phyloP scores from a whole-genome alignment of 2,329 filamentous ascomycete species.

The Aspergillus quadrilineatus region DNA sequence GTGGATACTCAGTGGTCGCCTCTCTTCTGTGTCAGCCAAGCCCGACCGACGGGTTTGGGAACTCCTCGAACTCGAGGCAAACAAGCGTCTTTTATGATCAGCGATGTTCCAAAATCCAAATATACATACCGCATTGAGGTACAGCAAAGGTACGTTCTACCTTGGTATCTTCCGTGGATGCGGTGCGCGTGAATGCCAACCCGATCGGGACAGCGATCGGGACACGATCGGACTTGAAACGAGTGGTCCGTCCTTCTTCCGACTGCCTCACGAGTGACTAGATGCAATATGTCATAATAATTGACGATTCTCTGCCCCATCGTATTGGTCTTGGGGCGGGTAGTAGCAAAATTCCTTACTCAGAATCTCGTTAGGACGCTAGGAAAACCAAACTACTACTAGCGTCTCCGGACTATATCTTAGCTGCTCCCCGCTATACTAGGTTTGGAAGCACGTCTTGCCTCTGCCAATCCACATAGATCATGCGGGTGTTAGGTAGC shows the following conservation, averaged over 20 bases:
- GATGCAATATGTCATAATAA: constrained; percentile 7
- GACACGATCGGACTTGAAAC: constrained; percentile 20
- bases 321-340: constrained; percentile 7
- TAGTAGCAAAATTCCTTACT: constrained; percentile 7
- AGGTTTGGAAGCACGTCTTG: constrained; percentile 1
- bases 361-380: background rate
- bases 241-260: constrained; percentile 4
- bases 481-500: background rate
- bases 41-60: background rate
- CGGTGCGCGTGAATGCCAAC: constrained; percentile 15
- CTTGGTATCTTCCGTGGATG: constrained; percentile 7
- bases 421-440: constrained; percentile 6
- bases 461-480: constrained; percentile 5
- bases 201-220: constrained; percentile 19
- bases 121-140: background rate
- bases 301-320: constrained; percentile 15
- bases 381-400: background rate
- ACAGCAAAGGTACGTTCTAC: background rate
- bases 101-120: background rate
- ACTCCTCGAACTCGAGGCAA: background rate
- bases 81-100: background rate
- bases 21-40: too few relatives aligned
- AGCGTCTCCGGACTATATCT: background rate
- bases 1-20: too few relatives aligned
- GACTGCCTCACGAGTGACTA: background rate